Evolutionary conservation across 768 basidiomycete species (phyloP).

Genomic region (Naganishia randhawae): DNA sequence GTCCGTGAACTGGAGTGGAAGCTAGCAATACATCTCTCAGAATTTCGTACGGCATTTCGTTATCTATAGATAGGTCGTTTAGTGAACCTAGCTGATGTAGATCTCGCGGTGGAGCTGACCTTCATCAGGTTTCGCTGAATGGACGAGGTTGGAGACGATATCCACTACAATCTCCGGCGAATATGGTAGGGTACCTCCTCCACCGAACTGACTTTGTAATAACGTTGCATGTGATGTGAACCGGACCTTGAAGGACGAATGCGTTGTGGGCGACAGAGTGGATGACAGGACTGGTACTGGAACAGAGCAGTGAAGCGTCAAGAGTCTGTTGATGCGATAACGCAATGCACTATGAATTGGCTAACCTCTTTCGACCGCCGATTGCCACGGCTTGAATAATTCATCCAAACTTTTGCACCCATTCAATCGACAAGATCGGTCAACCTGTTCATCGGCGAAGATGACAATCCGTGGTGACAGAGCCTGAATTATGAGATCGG

Average conservation of each 20-base stretch:
- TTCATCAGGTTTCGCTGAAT: conserved; percentile 37
- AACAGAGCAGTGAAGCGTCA: background rate
- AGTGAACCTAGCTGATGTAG: too few species aligned
- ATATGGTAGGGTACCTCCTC: conserved; percentile 28
- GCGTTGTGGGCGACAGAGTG: conserved; percentile 44
- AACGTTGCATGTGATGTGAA: conserved; percentile 36
- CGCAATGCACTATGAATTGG: too few species aligned
- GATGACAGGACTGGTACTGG: conserved; percentile 47
- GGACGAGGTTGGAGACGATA: conserved; percentile 42
- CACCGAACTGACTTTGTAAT: conserved; percentile 24
- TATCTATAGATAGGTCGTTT: conserved; percentile 28
- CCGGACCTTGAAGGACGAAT: conserved; percentile 46
- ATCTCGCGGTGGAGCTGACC: conserved; percentile 7
- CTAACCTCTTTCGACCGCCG: conserved; percentile 46
- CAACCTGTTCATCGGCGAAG: conserved; percentile 46
- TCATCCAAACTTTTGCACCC: conserved; percentile 48
- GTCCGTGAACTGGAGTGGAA: conserved; percentile 40
- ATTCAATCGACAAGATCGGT: conserved; percentile 44
- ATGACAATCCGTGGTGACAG: conserved; percentile 47
- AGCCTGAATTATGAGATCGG: conserved; percentile 37
- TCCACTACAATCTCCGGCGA: conserved; percentile 46
- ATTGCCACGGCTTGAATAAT: conserved; percentile 49
- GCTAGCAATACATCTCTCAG: conserved; percentile 44
- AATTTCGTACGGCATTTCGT: conserved; percentile 45
- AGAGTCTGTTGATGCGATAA: too few species aligned